These are phyloP conservation scores for Xylaria scruposa DNA, from an alignment of 495 filamentous ascomycete genomes.

Conservation along the genomic window DNA sequence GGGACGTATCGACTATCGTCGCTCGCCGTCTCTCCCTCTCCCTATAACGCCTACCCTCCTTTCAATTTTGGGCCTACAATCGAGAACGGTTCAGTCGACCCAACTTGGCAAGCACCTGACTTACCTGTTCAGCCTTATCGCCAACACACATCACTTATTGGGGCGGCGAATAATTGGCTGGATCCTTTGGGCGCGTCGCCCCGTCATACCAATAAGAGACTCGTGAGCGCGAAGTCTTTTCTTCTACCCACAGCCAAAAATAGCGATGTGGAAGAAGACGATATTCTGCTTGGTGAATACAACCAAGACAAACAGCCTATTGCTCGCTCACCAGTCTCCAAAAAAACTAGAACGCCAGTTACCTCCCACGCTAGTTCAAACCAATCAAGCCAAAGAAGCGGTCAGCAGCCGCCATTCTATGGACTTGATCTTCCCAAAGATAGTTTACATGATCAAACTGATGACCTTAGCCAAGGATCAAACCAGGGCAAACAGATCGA, in stretches of 20 bases:
- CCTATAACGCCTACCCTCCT: constrained; percentile 22
- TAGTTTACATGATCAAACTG: neutral
- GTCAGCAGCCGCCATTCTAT: neutral
- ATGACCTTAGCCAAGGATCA: neutral
- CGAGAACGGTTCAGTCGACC: constrained; percentile 28
- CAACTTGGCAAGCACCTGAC: constrained; percentile 38
- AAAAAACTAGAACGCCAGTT: neutral
- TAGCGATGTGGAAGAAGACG: constrained; percentile 30
- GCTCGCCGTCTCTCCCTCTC: constrained; percentile 23
- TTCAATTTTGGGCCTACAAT: constrained; percentile 30
- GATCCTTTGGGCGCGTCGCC: neutral
- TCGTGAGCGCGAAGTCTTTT: constrained; percentile 25
- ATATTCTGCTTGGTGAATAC: constrained; percentile 30
- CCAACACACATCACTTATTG: constrained; percentile 18
- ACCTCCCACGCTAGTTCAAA: neutral
- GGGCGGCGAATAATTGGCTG: neutral
- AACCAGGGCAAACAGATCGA: neutral
- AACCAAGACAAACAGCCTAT: constrained; percentile 13
- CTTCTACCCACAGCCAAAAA: constrained; percentile 4
- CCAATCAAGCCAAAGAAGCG: neutral
- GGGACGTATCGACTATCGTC: constrained; percentile 21
- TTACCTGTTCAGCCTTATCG: constrained; percentile 27
- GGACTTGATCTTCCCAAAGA: neutral
- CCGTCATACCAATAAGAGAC: constrained; percentile 19
- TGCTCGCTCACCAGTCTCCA: neutral